Base-by-base conservation (phyloP, 2,329 filamentous ascomycete species). In the Aureobasidium sp. region DNA sequence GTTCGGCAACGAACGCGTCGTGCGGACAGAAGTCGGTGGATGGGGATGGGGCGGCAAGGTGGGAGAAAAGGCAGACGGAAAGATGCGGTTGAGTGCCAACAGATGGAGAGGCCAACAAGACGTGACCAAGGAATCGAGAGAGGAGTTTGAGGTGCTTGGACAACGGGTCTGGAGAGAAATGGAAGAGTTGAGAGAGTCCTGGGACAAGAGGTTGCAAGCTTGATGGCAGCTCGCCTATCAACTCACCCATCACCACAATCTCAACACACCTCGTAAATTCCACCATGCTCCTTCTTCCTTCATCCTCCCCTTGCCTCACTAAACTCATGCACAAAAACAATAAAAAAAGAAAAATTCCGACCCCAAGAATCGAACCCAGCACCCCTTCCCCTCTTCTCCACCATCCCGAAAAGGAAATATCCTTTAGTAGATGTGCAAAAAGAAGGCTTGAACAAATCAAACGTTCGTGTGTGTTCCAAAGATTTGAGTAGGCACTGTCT, bases 1-100 rank as follows among this genome's bases (percentile, higher is more conserved):
- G 12, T 73, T 76, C 61, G 86, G 87, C 0, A 76, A 80, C 22
- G 81, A 83, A 63, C 77, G 81, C 42, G 84, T 90, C 5, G 88
- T 87, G 74, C 84, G 85, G 69, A 95, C 91, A 1, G 90, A 96
- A 73, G 87, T 96, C 3, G 86, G 90, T 47, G 90, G 91, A 8
- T 97, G 92, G 91, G 92, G 91, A 0, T 79, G 79, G 71, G 80
- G 81, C 48, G 84, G 84, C 2, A 77, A 76, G 36, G 72, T 83
- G 53, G 77, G 79, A 0, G 87, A 86, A 72, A 67, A 68, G 36
- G 69, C 71, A 25, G 55, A 66, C 44, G 69, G 73, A 61, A 69
- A 70, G 68, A 74, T 77, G 44, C 69, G 75, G 48, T 80, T 80
- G 2, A 76, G 79, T 60, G 76, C 79, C 27, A 78, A 81, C 12